Conservation (phyloP, 2,329 filamentous ascomycete genomes). For the Coniochaeta sp. region DNA sequence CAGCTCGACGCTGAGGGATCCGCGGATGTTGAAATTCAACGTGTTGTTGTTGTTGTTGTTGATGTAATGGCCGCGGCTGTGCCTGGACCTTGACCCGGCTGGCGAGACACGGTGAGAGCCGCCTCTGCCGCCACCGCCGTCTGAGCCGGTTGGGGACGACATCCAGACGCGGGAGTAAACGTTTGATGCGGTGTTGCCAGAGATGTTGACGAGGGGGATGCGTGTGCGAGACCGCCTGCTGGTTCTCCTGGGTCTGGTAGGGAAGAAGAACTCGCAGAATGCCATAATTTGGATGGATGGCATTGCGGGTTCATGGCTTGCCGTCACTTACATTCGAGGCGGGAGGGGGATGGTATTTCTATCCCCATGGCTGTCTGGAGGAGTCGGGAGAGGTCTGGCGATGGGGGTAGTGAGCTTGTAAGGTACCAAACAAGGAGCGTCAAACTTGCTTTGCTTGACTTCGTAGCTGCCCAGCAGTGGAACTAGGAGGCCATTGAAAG, state of each 20-base stretch:
- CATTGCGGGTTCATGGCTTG: background rate
- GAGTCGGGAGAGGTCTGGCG: too few relatives aligned
- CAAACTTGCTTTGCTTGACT: background rate
- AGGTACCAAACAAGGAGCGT: background rate
- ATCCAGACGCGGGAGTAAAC: background rate
- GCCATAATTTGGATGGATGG: background rate
- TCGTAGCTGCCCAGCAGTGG: background rate
- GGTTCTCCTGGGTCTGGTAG: background rate
- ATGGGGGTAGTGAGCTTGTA: too few relatives aligned
- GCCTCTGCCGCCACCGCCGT: too few relatives aligned
- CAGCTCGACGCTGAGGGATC: background rate
- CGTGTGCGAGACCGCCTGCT: background rate
- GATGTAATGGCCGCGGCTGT: background rate
- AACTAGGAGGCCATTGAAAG: too few relatives aligned
- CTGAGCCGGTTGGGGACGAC: background rate
- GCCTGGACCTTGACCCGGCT: too few relatives aligned
- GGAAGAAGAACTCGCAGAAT: background rate
- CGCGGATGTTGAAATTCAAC: background rate
- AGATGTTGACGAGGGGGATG: background rate
- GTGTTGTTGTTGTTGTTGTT: too few relatives aligned
- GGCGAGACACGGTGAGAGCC: too few relatives aligned
- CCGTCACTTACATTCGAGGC: background rate
- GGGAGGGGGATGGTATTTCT: background rate
- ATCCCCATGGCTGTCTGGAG: too few relatives aligned
- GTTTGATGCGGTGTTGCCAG: background rate